Conservation (phyloP, 1,284 basidiomycete genomes). For the Pterulicium gracile region DNA sequence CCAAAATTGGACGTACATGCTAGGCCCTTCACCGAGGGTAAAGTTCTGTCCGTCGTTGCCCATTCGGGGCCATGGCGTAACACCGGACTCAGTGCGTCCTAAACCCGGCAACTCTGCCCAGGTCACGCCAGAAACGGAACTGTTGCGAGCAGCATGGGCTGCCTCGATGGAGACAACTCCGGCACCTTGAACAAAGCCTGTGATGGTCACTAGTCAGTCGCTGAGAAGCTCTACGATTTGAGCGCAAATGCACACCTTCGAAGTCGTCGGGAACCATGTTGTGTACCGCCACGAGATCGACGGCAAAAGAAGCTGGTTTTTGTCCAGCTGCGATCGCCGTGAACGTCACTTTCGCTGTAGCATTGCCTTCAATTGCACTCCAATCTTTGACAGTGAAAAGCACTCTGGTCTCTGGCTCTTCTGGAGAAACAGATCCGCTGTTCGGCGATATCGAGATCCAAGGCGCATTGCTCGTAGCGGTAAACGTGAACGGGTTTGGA, state of each 20-base stretch:
- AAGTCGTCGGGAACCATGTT: conserved; percentile 30
- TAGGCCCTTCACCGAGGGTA: conserved; percentile 48
- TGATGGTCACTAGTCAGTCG: background rate
- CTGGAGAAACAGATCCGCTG: conserved; percentile 37
- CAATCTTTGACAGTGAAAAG: conserved; percentile 48
- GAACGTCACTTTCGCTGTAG: conserved; percentile 35
- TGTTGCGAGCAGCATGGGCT: conserved; percentile 42
- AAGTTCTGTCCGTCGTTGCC: conserved; percentile 42
- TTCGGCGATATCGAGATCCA: conserved; percentile 43
- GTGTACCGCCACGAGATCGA: conserved; percentile 30
- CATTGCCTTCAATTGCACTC: conserved; percentile 33
- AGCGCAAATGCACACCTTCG: conserved; percentile 25
- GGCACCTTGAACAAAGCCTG: conserved; percentile 54
- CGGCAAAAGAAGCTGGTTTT: conserved; percentile 23
- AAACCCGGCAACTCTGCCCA: conserved; percentile 53
- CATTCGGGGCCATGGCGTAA: conserved; percentile 48
- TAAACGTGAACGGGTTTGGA: conserved; percentile 46
- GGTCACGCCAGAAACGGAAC: conserved; percentile 34
- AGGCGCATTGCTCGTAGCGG: conserved; percentile 33
- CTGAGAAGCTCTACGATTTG: background rate
- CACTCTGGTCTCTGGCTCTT: conserved; percentile 41
- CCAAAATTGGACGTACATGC: conserved; percentile 28
- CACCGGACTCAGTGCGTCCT: conserved; percentile 45
- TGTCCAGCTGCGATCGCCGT: conserved; percentile 31
- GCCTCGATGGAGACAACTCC: conserved; percentile 59